These are phyloP conservation scores for Yarrowia sp. DNA, from an alignment of 805 yeast species.

Conservation along the genomic window DNA sequence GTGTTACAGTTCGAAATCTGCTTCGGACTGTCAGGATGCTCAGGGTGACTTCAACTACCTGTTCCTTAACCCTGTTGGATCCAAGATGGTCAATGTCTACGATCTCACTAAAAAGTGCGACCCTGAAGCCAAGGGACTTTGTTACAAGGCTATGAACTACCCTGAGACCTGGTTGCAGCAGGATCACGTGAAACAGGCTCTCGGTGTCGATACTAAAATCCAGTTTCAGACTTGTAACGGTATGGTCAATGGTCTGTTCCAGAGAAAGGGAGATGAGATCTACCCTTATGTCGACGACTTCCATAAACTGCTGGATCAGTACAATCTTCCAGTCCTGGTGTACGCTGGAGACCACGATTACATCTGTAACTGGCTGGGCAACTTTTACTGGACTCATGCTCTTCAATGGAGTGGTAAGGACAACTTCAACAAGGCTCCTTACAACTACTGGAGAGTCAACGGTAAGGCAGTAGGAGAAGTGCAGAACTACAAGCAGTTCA, in stretches of 20 bases:
- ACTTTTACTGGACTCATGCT: constrained; percentile 79
- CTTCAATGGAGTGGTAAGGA: constrained; percentile 62
- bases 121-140: constrained; percentile 1
- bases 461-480: constrained; percentile 60
- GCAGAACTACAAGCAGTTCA: constrained; percentile 64
- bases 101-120: constrained; percentile 2
- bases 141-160: constrained; percentile 14
- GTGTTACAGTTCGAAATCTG: constrained; percentile 69
- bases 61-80: not conserved
- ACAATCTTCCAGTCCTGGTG: constrained; percentile 67
- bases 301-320: constrained; percentile 55
- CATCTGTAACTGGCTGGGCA: constrained; percentile 92
- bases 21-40: constrained; percentile 83
- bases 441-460: constrained; percentile 33
- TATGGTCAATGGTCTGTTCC: not conserved
- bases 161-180: constrained; percentile 5
- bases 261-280: constrained; percentile 58
- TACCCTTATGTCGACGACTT: constrained; percentile 58
- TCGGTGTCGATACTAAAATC: not conserved
- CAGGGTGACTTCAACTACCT: constrained; percentile 59
- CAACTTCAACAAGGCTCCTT: constrained; percentile 46
- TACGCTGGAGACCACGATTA: constrained; percentile 93
- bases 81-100: not conserved
- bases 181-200: not conserved
- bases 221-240: not conserved